Percentiles rank a stretch among this genome's conserved stretches.
Evolutionary conservation across 345 rosid genomes (phyloP).

Genomic region (Garcia nutans): DNA sequence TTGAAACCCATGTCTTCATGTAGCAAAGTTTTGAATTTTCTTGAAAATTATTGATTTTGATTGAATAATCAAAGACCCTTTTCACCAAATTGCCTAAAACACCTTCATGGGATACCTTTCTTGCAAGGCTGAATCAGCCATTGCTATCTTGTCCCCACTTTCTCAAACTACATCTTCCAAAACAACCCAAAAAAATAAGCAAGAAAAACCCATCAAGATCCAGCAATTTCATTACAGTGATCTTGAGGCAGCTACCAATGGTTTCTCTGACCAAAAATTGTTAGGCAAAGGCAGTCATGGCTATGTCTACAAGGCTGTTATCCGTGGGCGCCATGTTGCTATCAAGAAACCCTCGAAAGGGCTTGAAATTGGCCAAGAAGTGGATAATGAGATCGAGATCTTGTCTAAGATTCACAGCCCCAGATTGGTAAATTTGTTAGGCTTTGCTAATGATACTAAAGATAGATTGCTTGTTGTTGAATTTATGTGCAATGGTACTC

Average conservation of each 20-base stretch:
- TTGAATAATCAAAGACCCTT: slow-evolving; percentile 4
- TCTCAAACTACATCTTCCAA: slow-evolving; percentile 26
- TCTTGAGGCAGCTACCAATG: slow-evolving; percentile 88
- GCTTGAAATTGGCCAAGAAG: slow-evolving; percentile 60
- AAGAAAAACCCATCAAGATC: slow-evolving; percentile 64
- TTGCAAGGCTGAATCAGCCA: slow-evolving; percentile 71
- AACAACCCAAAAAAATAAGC: slow-evolving; percentile 29
- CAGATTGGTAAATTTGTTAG: slow-evolving; percentile 81
- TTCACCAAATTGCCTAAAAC: not conserved
- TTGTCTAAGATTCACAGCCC: slow-evolving; percentile 88
- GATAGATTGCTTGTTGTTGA: slow-evolving; percentile 86
- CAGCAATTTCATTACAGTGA: slow-evolving; percentile 80
- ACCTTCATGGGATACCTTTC: slow-evolving; percentile 77
- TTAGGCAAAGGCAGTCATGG: slow-evolving; percentile 99
- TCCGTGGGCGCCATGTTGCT: slow-evolving; percentile 87
- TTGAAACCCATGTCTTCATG: not conserved
- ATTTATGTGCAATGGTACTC: slow-evolving; percentile 87
- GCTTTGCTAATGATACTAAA: slow-evolving; percentile 65
- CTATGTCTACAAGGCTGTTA: slow-evolving; percentile 81
- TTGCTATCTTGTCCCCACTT: slow-evolving; percentile 28
- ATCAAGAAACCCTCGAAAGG: slow-evolving; percentile 75
- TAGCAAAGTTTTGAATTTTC: not conserved
- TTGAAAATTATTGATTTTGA: not conserved
- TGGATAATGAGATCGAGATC: slow-evolving; percentile 93
- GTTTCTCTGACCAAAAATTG: slow-evolving; percentile 72